These are phyloP conservation scores for Sugiyamaella floridensis DNA, from an alignment of 805 yeast genomes.

Conservation along the genomic window DNA sequence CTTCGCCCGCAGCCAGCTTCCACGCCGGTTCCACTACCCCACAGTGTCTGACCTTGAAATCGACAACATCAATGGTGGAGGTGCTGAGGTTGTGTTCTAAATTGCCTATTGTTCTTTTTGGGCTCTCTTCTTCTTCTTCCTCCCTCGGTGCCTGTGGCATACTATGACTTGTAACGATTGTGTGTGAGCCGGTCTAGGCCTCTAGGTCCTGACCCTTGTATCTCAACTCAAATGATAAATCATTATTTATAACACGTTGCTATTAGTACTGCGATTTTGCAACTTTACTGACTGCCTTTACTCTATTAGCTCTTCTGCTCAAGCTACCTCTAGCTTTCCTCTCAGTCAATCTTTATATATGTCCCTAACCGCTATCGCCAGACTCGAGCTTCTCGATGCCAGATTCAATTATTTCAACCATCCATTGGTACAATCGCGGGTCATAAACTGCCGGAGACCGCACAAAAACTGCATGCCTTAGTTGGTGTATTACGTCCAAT, in stretches of 20 bases:
- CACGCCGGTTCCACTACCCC: constrained; percentile 65
- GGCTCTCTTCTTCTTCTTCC: background rate
- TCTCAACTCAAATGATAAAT: background rate
- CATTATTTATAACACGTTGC: too few relatives aligned
- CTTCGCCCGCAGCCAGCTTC: constrained; percentile 55
- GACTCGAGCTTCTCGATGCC: background rate
- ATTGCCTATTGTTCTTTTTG: background rate
- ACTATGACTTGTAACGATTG: background rate
- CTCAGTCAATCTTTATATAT: too few relatives aligned
- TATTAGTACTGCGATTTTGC: too few relatives aligned
- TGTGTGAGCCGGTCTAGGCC: background rate
- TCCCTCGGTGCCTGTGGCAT: background rate
- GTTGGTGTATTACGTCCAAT: background rate
- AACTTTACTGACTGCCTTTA: too few relatives aligned
- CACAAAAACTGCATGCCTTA: background rate
- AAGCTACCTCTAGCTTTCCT: too few relatives aligned
- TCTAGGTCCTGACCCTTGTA: background rate
- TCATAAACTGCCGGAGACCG: background rate
- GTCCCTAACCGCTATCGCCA: background rate
- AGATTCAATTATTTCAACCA: background rate
- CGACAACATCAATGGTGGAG: constrained; percentile 74
- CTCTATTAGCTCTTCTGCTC: too few relatives aligned
- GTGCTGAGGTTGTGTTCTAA: constrained; percentile 56
- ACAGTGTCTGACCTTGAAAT: constrained; percentile 61
- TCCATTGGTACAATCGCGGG: constrained; percentile 1